phyloP scores from a whole-genome alignment of 768 basidiomycete genomes.

The Pulveroboletus sp. region DNA sequence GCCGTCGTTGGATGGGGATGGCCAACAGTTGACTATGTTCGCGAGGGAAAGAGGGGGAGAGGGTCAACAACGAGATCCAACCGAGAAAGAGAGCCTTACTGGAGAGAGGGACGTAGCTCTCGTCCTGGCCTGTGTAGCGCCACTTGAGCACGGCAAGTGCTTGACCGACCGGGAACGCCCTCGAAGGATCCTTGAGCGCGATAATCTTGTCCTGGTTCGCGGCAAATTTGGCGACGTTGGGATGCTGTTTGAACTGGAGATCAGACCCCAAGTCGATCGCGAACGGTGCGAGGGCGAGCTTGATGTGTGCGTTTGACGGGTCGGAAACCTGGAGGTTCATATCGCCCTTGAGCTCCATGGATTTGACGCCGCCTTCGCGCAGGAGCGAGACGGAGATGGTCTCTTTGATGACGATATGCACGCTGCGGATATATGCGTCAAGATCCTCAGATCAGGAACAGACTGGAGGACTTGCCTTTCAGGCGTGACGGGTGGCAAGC shows the following conservation, averaged over 20 bases:
- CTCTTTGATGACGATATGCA: slow-evolving; percentile 87
- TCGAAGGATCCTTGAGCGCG: slow-evolving; percentile 78
- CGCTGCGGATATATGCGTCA: slow-evolving; percentile 41
- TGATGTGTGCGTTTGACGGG: slow-evolving; percentile 65
- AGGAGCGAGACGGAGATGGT: slow-evolving; percentile 75
- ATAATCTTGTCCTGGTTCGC: slow-evolving; percentile 67
- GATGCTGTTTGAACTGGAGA: slow-evolving; percentile 96
- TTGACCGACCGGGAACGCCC: slow-evolving; percentile 86
- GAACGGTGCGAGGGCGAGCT: slow-evolving; percentile 58
- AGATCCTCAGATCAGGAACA: not conserved
- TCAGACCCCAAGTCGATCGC: slow-evolving; percentile 60
- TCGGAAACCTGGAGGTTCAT: slow-evolving; percentile 90
- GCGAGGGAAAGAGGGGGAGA: not conserved
- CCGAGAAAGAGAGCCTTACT: slow-evolving; percentile 50
- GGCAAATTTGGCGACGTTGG: slow-evolving; percentile 85
- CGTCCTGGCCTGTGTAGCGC: slow-evolving; percentile 88
- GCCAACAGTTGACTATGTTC: slow-evolving; percentile 92
- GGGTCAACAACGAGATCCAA: not conserved
- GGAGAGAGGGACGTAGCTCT: slow-evolving; percentile 86
- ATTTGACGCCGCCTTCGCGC: slow-evolving; percentile 87
- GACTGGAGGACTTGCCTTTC: slow-evolving; percentile 55
- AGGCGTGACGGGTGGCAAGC: slow-evolving; percentile 69
- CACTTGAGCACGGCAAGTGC: slow-evolving; percentile 88
- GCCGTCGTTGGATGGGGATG: slow-evolving; percentile 88
- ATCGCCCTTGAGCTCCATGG: slow-evolving; percentile 91